Evolutionary conservation across 805 yeast species (phyloP), one percentile per base, ranked within the genome.

Genomic region (Torulaspora indica): DNA sequence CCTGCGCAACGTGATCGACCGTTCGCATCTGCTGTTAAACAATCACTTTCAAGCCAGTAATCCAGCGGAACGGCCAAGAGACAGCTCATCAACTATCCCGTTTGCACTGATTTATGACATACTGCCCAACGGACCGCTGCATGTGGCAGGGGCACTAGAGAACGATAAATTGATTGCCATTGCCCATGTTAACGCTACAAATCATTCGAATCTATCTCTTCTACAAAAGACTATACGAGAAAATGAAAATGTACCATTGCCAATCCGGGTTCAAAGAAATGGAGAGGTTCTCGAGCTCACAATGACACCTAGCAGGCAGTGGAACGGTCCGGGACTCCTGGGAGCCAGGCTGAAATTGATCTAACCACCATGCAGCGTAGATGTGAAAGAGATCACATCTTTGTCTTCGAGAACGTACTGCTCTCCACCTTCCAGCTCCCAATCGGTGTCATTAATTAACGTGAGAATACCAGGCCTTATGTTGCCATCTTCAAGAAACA

Each of bases 381-480:
- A 85, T 1, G 97, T 91, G 58, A 91, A 91, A 2, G 95, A 79
- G 31, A 91, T 75, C 17, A 78, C 72, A 63, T 91, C 98, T 9
- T 85, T 82, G 38, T 75, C 67, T 63, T 86, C 84, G 12, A 93
- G 63, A n/a, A 72, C 78, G 57, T 89, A 89, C 8, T 78, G 83
- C 55, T 86, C 89, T 64, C 82, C 89, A 8, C 88, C 98, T 62
- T 89, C 95, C 10, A 91, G 67, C 58, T 91, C 98, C 98, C 98
- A 91, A 67, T 91, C 98, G 0, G 95, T 81, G 61, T 91, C 98
- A 59, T 91, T 91, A 49, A 91, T 84, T 44, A 91, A 73, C 8
- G 93, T 96, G 48, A 91, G 70, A 37, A 91, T 87, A 2, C 98
- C 98, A 0, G 98, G 96, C 40, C 98, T 78, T 10, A 88, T 80